Base-by-base conservation (phyloP, 2,329 filamentous ascomycete genomes). In the Trichoderma cornu-damae region DNA sequence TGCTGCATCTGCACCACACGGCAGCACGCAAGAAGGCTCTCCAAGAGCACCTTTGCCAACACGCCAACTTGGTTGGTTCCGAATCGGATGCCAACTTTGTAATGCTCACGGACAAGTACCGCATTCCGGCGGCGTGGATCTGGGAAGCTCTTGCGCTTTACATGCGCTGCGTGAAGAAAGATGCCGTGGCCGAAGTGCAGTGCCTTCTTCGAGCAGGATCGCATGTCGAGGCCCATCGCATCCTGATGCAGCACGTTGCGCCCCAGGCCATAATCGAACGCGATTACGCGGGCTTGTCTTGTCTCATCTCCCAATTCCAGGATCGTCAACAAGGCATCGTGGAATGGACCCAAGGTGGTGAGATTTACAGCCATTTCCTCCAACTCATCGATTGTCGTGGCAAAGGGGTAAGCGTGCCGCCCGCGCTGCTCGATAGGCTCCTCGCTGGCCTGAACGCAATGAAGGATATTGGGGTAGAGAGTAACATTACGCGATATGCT, bases 101-200 rank as follows among this genome's bases (percentile, higher is more conserved):
- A 9, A 79, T 80, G 12, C 75, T 94, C 20, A 81, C 81, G 0
- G 75, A 80, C 43, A 83, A 82, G 30, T 82, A 92, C 53, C 81
- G 83, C 61, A 82, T 97, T 40, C 90, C 93, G 0, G 72, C 79
- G 1, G 71, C 80, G 3, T 96, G 93, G 91, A 79, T 97, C 50
- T 96, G 89, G 84, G 84, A 90, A 59, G 90, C 94, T 16, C 89
- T 92, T 68, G 92, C 92, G 11, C 78, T 93, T 12, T 87, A 88
- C 71, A 91, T 90, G 72, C 87, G 89, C 60, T 85, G 86, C 58
- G 83, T 85, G 46, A 83, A 81, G 66, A 83, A 85, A 61, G 84
- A 92, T 68, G 79, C 87, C 9, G 80, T 79, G 44, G 77, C 78
- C 4, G 90, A 96, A 70, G 88, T 93, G 8, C 80, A 87, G 55